Evolutionary conservation across 2,329 filamentous ascomycete species (phyloP).

Genomic region (Trichoderma cornu-damae): DNA sequence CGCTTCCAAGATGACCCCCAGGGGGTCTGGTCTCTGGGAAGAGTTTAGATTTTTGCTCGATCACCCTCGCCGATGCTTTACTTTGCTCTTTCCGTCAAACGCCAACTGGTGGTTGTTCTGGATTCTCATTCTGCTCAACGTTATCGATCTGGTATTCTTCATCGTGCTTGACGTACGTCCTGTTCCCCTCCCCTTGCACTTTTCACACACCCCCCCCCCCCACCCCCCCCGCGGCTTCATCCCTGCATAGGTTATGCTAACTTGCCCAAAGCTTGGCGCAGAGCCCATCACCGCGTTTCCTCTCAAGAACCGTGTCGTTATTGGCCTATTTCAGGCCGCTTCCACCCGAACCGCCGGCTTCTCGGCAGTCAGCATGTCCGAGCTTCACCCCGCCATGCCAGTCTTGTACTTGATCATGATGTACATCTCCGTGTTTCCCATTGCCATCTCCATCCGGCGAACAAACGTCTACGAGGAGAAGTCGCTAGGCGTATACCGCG

Average conservation of each 20-base stretch:
- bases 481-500: constrained; percentile 67
- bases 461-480: constrained; percentile 97
- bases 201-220: constrained; percentile 20
- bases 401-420: constrained; percentile 98
- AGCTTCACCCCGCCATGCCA: constrained; percentile 83
- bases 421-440: constrained; percentile 97
- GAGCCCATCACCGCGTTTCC: constrained; percentile 62
- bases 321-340: constrained; percentile 84
- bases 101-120: constrained; percentile 96
- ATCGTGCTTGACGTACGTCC: constrained; percentile 78
- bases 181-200: background rate
- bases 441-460: constrained; percentile 87
- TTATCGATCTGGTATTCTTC: constrained; percentile 82
- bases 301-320: constrained; percentile 69
- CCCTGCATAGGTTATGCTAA: constrained; percentile 25
- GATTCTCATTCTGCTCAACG: constrained; percentile 76
- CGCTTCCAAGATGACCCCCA: constrained; percentile 60
- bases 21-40: constrained; percentile 71
- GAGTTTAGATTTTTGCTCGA: constrained; percentile 87
- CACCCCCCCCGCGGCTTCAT: background rate
- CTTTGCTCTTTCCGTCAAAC: constrained; percentile 79
- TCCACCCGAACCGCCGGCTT: constrained; percentile 91
- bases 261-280: constrained; percentile 57
- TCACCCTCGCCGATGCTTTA: constrained; percentile 94
- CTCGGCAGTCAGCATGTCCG: constrained; percentile 68